A percentile compares a stretch with the other conserved stretches of the same genome.
phyloP scores from a whole-genome alignment of 192 early-diverging fungal species.

The Rhizophagus clarus region DNA sequence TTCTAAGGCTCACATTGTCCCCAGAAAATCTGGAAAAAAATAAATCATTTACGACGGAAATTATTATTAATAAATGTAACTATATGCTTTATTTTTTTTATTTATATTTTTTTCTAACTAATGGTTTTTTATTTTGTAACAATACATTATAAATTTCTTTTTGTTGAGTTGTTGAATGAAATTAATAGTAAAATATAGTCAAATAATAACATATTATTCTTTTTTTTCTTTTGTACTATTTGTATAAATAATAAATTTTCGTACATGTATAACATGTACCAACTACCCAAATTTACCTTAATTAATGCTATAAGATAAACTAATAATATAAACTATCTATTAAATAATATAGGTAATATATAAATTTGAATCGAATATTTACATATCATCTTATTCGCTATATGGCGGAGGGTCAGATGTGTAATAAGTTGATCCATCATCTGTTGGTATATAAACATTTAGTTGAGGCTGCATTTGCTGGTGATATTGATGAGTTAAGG shows the following conservation, averaged over 20 bases:
- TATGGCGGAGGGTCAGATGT: too few relatives aligned
- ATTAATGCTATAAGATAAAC: too few relatives aligned
- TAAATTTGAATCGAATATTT: too few relatives aligned
- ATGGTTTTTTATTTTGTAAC: neutral
- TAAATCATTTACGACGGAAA: too few relatives aligned
- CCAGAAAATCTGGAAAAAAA: neutral
- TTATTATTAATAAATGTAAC: neutral
- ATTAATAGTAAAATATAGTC: neutral
- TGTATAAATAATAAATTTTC: neutral
- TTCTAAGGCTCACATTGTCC: conserved; percentile 11
- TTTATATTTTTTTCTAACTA: neutral
- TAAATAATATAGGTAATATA: too few relatives aligned
- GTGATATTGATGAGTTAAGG: too few relatives aligned
- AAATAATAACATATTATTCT: neutral
- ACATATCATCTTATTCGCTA: too few relatives aligned
- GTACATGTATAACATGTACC: neutral
- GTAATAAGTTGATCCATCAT: too few relatives aligned
- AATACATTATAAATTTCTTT: neutral
- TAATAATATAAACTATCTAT: too few relatives aligned
- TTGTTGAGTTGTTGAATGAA: neutral
- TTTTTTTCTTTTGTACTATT: neutral
- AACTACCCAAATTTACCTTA: too few relatives aligned
- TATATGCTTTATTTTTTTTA: neutral
- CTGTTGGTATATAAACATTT: too few relatives aligned
- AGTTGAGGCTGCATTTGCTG: too few relatives aligned